These are phyloP conservation scores for Eucalyptus fibrosa DNA, from an alignment of 345 rosid species.

Conservation along the genomic window DNA sequence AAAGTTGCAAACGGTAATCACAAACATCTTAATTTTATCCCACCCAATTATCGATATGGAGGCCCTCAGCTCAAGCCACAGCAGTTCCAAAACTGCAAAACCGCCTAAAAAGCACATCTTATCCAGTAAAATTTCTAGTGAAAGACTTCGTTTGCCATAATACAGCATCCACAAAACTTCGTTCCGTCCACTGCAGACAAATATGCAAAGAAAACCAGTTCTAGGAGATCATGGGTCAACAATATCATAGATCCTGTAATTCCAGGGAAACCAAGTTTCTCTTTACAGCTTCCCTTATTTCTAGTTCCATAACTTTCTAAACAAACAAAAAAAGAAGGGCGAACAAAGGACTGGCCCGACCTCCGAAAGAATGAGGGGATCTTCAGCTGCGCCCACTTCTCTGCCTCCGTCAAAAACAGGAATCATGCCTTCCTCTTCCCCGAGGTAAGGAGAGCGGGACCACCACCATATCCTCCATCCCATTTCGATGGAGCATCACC, in stretches of 20 bases:
- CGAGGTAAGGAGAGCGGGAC: background rate
- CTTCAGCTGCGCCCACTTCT: background rate
- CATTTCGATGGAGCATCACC: background rate
- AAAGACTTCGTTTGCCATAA: background rate
- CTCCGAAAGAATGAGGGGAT: background rate
- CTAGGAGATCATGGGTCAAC: background rate
- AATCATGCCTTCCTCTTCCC: conserved; percentile 32
- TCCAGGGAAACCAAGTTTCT: background rate
- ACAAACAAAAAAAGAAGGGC: background rate
- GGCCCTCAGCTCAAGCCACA: background rate
- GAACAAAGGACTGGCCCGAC: background rate
- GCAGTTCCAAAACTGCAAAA: background rate
- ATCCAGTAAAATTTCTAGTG: background rate
- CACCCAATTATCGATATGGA: background rate
- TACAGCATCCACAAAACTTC: background rate
- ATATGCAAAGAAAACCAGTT: background rate
- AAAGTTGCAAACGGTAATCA: background rate
- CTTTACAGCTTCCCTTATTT: background rate
- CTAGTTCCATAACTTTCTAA: background rate
- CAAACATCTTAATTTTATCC: background rate
- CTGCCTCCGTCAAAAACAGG: background rate
- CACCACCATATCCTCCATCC: background rate
- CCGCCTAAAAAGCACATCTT: background rate
- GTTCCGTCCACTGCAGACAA: background rate
- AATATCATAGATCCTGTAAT: background rate